Evolutionary conservation across 345 rosid species (phyloP), one percentile per base, ranked within the genome.

Genomic region (Cardiospermum halicacabum): DNA sequence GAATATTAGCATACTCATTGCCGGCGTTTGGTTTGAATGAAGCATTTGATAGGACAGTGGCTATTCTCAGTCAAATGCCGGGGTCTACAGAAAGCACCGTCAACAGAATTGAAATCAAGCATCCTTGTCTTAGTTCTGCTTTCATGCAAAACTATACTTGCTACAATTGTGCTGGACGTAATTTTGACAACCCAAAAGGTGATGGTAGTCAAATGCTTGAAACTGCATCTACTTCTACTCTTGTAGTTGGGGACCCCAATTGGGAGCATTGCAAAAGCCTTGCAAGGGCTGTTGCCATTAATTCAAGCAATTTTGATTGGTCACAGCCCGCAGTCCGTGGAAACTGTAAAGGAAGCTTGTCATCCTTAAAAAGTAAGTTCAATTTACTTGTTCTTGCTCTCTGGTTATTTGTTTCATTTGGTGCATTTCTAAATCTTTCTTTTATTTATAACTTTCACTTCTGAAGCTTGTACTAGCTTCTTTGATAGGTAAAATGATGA

Each of bases 1-100:
- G 42, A 34, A 65, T 86, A 59, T 75, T 77, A 67, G 81, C 82
- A 7, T 77, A 76, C 58, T 81, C 89, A 2, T 63, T 81, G 48
- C 80, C 82, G 0, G 71, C 78, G 30, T 80, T 81, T 73, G 87
- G 92, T 45, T 66, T 83, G 80, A 84, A 68, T 27, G 82, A 62
- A 62, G 84, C 87, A 65, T 86, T 80, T 75, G 89, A 84, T 48
- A 74, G 86, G 77, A 72, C 86, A 26, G 58, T 86, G 24, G 60
- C 54, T 50, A 75, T 79, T 78, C 67, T 86, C 31, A 58, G 62
- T 28, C 75, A 56, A 61, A 43, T 51, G 53, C 68, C 70, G 62
- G 56, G 13, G 0, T 45, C 18, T 10, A 28, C 25, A 40, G 65
- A 68, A 68, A 68, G 62, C 50, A 21, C 15, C 21, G 13, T 61